Evolutionary conservation across 1,139 yeast species (phyloP), one percentile per base, ranked within the genome.

Genomic region (Nakaseomyces glabratus): DNA sequence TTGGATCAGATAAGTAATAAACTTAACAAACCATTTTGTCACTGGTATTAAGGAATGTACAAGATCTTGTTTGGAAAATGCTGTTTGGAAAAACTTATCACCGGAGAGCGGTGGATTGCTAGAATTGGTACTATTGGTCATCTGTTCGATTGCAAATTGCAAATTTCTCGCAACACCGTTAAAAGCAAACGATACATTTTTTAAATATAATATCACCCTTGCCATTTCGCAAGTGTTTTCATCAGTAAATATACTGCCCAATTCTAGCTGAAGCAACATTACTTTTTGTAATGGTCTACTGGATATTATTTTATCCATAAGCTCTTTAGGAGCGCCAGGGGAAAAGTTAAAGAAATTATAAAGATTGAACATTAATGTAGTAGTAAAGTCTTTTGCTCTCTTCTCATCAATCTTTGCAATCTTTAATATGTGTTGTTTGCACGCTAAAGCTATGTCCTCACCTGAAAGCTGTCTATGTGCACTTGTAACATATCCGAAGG

Each of bases 241-340:
- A 16, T 43, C 42, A 9, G 41, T 36, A 25, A 53, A 47, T 10
- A 48, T 42, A 31, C 53, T 48, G 4, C 59, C 59, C 7, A 57
- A 42, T 36, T 57, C 61, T 23, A 57, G 38, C 33, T 56, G 61
- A 4, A 57, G 37, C 22, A 57, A 36, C 49, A 55, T 51, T 1
- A 57, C 44, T 34, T 54, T 56, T 35, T 56, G 61, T 24, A 57
- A 49, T 3, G 60, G 60, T 34, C 59, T 54, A 23, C 59, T 54
- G 15, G 56, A 49, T n/a, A 55, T 47, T 42, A 57, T 49, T 32
- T 57, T 57, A 28, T 57, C 61, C 45, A 56, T 47, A 6, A 55
- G 42, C 31, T 56, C 61, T 33, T 51, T 52, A 10, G 58, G 52
- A 4, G 61, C 58, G 36, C 56, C 58, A 4, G 58, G 53, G 4